Evolutionary conservation across 2,329 filamentous ascomycete species (phyloP).

Genomic region (Dryadomyces quercivorus): DNA sequence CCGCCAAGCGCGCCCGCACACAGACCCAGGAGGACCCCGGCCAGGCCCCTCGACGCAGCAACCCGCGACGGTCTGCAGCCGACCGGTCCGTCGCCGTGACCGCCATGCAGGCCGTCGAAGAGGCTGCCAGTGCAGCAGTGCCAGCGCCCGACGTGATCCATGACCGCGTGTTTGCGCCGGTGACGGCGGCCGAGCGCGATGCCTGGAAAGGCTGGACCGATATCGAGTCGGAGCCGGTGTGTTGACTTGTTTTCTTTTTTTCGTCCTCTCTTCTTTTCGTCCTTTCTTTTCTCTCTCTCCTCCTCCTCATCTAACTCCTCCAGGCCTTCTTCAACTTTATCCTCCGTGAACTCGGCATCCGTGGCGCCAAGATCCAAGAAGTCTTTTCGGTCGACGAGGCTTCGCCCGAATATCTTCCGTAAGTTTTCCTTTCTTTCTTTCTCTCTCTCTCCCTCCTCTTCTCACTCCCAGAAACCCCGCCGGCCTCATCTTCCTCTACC

Average conservation of each 20-base stretch:
- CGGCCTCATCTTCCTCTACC: constrained; percentile 82
- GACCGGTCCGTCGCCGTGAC: constrained; percentile 1
- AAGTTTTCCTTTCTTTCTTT: constrained; percentile 14
- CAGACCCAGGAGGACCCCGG: background rate
- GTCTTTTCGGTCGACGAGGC: constrained; percentile 60
- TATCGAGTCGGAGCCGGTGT: constrained; percentile 78
- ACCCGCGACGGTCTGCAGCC: constrained; percentile 1
- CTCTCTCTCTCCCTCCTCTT: background rate
- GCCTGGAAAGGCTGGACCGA: constrained; percentile 68
- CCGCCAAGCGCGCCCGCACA: too few relatives aligned
- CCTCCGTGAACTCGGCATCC: constrained; percentile 64
- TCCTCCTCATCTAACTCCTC: constrained; percentile 14
- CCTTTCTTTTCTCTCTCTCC: too few relatives aligned
- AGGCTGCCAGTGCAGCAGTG: constrained; percentile 3
- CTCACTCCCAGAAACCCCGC: constrained; percentile 48
- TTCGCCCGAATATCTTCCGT: constrained; percentile 51
- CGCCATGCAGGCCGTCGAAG: background rate
- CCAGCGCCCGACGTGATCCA: constrained; percentile 10
- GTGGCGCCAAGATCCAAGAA: constrained; percentile 62
- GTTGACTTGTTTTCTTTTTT: too few relatives aligned
- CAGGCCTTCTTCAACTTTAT: constrained; percentile 81
- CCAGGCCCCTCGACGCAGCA: background rate
- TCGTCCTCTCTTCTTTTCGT: too few relatives aligned
- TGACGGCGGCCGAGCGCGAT: constrained; percentile 38
- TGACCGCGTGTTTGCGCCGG: constrained; percentile 28